These are phyloP conservation scores for Phytomonas sp. DNA, from an alignment of 208 protist genomes.

Conservation along the genomic window DNA sequence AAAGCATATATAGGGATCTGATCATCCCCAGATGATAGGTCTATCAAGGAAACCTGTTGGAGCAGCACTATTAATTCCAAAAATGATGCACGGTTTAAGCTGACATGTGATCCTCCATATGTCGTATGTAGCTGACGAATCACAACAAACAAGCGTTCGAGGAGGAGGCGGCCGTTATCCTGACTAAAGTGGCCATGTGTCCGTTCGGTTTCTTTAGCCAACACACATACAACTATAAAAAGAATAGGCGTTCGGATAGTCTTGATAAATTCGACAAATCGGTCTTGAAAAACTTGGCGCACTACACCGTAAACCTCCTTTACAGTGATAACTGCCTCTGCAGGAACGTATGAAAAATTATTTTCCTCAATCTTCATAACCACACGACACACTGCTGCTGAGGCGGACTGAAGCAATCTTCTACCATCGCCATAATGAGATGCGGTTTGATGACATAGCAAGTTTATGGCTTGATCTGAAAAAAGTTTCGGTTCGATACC, in stretches of 20 bases:
- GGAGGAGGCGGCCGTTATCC: conserved; percentile 39
- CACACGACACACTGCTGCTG: conserved; percentile 72
- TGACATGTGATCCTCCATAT: conserved; percentile 11
- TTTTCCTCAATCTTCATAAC: conserved; percentile 72
- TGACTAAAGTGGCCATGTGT: conserved; percentile 29
- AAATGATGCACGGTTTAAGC: conserved; percentile 26
- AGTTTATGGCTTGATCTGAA: conserved; percentile 62
- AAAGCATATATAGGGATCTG: conserved; percentile 50
- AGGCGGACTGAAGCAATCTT: conserved; percentile 73
- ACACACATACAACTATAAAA: conserved; percentile 56
- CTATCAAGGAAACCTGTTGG: conserved; percentile 69
- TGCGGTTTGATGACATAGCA: conserved; percentile 79
- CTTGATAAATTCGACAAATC: conserved; percentile 83
- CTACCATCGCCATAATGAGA: conserved; percentile 88
- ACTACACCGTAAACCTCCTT: conserved; percentile 70
- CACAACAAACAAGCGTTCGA: conserved; percentile 46
- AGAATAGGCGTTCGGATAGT: conserved; percentile 50
- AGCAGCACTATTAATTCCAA: conserved; percentile 65
- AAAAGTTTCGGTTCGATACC: conserved; percentile 70
- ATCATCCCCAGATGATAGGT: conserved; percentile 71
- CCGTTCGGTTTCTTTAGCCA: conserved; percentile 62
- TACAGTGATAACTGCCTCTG: conserved; percentile 58
- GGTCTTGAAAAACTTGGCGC: conserved; percentile 82
- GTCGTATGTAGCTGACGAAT: conserved; percentile 29
- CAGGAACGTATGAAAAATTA: conserved; percentile 13